Conservation (phyloP, 2,329 filamentous ascomycete genomes). For the Trichoderma sp. region DNA sequence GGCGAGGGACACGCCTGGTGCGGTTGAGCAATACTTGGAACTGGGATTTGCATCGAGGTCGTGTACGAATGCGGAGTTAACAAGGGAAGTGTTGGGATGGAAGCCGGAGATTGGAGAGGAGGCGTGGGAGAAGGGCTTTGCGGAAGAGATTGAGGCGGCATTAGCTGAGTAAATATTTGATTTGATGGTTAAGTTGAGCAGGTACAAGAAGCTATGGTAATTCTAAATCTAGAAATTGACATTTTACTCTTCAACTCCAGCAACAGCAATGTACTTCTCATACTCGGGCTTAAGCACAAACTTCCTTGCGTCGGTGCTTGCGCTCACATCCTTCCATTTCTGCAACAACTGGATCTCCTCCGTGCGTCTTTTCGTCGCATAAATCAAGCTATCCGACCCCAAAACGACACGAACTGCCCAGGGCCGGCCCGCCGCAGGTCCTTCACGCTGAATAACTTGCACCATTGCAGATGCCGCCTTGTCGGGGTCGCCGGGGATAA, state of each 20-base stretch:
- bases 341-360: constrained; percentile 28
- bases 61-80: constrained; percentile 30
- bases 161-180: constrained; percentile 8
- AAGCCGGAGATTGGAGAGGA: constrained; percentile 34
- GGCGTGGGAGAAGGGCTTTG: constrained; percentile 30
- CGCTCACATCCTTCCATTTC: constrained; percentile 31
- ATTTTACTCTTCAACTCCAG: neutral
- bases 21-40: constrained; percentile 32
- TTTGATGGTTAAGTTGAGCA: neutral
- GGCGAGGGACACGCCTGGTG: constrained; percentile 21
- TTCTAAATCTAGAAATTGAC: neutral
- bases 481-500: constrained; percentile 31
- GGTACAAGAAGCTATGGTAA: neutral
- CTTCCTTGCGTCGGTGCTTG: constrained; percentile 25
- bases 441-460: constrained; percentile 33
- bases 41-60: constrained; percentile 34
- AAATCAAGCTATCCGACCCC: constrained; percentile 34
- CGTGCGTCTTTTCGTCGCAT: constrained; percentile 27
- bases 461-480: constrained; percentile 31
- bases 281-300: constrained; percentile 5
- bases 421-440: constrained; percentile 26
- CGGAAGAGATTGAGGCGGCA: constrained; percentile 24
- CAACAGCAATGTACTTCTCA: neutral
- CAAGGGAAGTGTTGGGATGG: constrained; percentile 34
- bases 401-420: constrained; percentile 34